phyloP scores from a whole-genome alignment of 495 filamentous ascomycete species.

The Tuber brumale region DNA sequence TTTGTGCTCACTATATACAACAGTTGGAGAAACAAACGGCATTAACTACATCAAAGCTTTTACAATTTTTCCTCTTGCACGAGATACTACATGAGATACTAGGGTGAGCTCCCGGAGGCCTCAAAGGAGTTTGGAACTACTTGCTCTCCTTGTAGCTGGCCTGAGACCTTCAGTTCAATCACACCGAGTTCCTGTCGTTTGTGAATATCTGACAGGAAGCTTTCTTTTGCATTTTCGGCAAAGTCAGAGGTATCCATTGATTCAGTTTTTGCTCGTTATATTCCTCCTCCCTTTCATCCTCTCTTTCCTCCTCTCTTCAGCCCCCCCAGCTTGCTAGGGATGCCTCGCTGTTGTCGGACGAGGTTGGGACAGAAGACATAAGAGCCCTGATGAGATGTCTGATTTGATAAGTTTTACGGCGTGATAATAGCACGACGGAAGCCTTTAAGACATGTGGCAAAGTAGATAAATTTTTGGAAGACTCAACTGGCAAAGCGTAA shows the following conservation, averaged over 20 bases:
- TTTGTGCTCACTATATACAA: neutral
- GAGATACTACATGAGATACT: too few species aligned
- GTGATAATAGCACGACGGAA: too few species aligned
- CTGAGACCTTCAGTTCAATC: too few species aligned
- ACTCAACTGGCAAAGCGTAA: too few species aligned
- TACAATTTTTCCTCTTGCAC: neutral
- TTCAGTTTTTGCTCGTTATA: neutral
- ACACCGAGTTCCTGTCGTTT: too few species aligned
- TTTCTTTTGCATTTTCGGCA: neutral
- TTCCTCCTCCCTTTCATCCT: too few species aligned
- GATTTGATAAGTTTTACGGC: neutral
- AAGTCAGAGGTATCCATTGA: neutral
- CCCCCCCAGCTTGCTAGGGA: neutral
- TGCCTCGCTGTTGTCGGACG: neutral
- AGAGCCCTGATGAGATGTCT: too few species aligned
- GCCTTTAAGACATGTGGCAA: too few species aligned
- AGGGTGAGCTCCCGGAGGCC: too few species aligned
- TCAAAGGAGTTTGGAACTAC: neutral
- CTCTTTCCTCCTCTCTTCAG: neutral
- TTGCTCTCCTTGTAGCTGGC: neutral
- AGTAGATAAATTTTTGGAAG: too few species aligned
- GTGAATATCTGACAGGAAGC: neutral
- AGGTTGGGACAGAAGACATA: neutral
- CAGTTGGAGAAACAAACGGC: neutral
- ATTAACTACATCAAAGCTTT: neutral